Evolutionary conservation across 1,139 yeast genomes (phyloP), one percentile per base, ranked within the genome.

Genomic region (Suhomyces chickasaworum): DNA sequence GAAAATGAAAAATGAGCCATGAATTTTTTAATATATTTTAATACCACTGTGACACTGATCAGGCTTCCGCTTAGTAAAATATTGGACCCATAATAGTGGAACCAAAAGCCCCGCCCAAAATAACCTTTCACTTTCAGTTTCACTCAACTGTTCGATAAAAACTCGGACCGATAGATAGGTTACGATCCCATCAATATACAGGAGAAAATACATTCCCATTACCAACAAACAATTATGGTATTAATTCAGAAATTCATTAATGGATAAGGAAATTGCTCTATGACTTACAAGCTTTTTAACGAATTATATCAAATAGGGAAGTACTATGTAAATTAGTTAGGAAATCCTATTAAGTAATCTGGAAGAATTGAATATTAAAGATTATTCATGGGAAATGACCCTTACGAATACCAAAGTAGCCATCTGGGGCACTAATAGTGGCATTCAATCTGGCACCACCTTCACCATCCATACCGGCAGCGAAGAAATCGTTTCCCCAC

Each of bases 401-500:
- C 12, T 22, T 29, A 29, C 60, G 48, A 4, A 54, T 53, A 27
- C 61, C 61, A 37, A 58, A 54, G 45, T 58, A 58, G 1, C 61
- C 60, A 21, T 48, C 60, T 7, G 56, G 58, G 7, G 57, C 59
- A n/a, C 31, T 20, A 6, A n/a, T 31, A 2, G 47, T 36, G 2
- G 47, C 44, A 34, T 45, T 45, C 37, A 41, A 18, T 9, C 32
- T 15, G 17, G 47, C 16, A n/a, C 13, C 13, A 21, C 32, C 39
- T 15, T 34, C 42, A 20, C 47, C 52, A 29, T 57, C 62, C 4
- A 50, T 9, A 7, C 61, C 61, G 4, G 17, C 35, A 32, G 42
- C 41, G 7, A 40, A n/a, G 15, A 58, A 56, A 21, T 27, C 33
- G 39, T 55, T 57, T 2, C 62, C 60, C 61, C 62, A 57, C 61